These are phyloP conservation scores for Aspergillus fructus DNA, from an alignment of 2,329 filamentous ascomycete genomes.

Conservation along the genomic window DNA sequence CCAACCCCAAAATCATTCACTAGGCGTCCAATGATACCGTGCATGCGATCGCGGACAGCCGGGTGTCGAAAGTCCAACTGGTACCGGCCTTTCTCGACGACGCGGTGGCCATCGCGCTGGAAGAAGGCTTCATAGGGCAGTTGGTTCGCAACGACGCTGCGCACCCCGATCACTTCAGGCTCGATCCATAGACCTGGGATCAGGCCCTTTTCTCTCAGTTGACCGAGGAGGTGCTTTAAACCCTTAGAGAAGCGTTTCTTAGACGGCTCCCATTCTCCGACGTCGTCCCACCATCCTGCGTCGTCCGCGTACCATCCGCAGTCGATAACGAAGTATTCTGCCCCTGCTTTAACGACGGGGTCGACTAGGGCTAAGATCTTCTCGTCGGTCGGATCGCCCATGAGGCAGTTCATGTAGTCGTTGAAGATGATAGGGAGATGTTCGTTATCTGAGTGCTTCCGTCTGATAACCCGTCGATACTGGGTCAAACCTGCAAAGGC, in stretches of 20 bases:
- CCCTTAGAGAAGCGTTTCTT: conserved; percentile 33
- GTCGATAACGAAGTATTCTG: conserved; percentile 41
- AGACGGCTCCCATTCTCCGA: conserved; percentile 36
- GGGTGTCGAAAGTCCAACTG: conserved; percentile 37
- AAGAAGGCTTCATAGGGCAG: conserved; percentile 35
- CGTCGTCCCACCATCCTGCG: conserved; percentile 38
- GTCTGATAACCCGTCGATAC: conserved; percentile 32
- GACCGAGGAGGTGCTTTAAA: conserved; percentile 26
- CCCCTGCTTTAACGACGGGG: conserved; percentile 27
- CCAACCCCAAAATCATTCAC: conserved; percentile 29
- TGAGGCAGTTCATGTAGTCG: conserved; percentile 43
- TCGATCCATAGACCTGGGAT: conserved; percentile 37
- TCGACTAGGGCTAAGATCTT: conserved; percentile 33
- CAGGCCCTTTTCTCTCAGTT: conserved; percentile 26
- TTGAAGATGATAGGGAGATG: conserved; percentile 37
- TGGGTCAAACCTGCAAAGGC: conserved; percentile 29
- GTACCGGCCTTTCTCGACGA: conserved; percentile 33
- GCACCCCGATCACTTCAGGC: conserved; percentile 37
- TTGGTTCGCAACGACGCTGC: conserved; percentile 23
- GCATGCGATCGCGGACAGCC: conserved; percentile 23
- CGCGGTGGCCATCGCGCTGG: conserved; percentile 28
- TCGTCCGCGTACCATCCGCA: conserved; percentile 41
- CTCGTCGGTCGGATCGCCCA: conserved; percentile 37
- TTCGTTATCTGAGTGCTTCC: conserved; percentile 30
- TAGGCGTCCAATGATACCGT: conserved; percentile 23